Evolutionary conservation across 2,329 filamentous ascomycete genomes (phyloP).

Genomic region (Calonectria crousiana): DNA sequence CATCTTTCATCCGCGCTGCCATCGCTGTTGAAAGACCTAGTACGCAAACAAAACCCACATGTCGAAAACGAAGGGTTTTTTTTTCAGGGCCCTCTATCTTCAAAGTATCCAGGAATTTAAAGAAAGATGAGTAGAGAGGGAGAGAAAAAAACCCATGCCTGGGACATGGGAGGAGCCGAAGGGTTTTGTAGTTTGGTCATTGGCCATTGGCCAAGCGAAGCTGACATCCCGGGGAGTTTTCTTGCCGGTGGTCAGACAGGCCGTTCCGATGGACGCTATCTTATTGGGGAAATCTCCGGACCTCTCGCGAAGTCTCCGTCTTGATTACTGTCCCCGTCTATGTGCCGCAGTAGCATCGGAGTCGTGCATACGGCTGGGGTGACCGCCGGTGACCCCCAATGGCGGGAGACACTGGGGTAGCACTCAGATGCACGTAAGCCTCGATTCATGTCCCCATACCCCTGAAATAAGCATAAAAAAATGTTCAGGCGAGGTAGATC

Average conservation of each 20-base stretch:
- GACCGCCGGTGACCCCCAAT: neutral
- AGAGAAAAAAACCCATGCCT: neutral
- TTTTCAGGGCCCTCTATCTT: no score
- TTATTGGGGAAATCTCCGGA: neutral
- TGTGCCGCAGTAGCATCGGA: neutral
- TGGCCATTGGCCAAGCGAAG: neutral
- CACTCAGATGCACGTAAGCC: neutral
- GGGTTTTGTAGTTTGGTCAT: neutral
- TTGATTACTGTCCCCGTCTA: neutral
- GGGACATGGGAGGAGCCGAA: neutral
- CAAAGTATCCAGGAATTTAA: neutral
- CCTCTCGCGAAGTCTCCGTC: neutral
- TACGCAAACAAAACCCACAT: neutral
- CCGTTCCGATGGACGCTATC: neutral
- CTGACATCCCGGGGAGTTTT: neutral
- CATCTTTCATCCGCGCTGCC: neutral
- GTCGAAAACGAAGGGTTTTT: neutral
- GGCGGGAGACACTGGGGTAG: neutral
- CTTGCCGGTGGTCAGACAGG: neutral
- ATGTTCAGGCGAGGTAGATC: neutral
- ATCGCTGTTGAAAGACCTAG: neutral
- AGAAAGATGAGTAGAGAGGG: neutral
- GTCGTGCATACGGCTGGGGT: neutral
- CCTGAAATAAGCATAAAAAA: neutral
- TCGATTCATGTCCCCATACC: neutral